Percentiles rank a stretch among this genome's conserved stretches.
phyloP scores from a whole-genome alignment of 352 stramenopile genomes.

The Peronospora farinosa region DNA sequence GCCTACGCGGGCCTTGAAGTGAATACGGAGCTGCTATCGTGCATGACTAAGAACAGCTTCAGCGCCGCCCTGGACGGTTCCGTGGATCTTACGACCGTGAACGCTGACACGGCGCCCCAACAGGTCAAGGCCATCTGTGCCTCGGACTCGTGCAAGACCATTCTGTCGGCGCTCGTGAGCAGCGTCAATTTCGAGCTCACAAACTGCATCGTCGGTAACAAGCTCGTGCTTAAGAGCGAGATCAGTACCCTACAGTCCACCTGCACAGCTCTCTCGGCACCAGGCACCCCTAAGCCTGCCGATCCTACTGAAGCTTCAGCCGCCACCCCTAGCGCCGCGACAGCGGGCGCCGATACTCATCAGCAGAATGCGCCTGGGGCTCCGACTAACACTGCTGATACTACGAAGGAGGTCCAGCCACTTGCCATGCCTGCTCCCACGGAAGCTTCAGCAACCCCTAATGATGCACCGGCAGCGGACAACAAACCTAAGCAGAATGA shows the following conservation, averaged over 20 bases:
- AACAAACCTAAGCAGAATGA: slow-evolving; percentile 14
- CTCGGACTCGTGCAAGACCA: slow-evolving; percentile 35
- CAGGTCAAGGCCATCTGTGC: slow-evolving; percentile 40
- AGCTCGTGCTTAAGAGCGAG: slow-evolving; percentile 44
- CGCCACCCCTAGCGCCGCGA: not conserved
- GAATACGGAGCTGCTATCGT: slow-evolving; percentile 42
- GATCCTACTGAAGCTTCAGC: slow-evolving; percentile 5
- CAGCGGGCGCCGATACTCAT: too few relatives aligned
- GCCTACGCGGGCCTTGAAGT: slow-evolving; percentile 48
- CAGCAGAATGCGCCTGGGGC: too few relatives aligned
- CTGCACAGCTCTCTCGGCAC: slow-evolving; percentile 27
- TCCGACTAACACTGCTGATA: too few relatives aligned
- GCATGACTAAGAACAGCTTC: slow-evolving; percentile 46
- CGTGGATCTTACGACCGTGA: slow-evolving; percentile 35
- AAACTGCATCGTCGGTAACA: slow-evolving; percentile 50
- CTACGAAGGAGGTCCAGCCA: too few relatives aligned
- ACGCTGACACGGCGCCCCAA: slow-evolving; percentile 29
- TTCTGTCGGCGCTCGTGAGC: slow-evolving; percentile 36
- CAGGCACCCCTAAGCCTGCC: not conserved
- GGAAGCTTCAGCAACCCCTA: not conserved
- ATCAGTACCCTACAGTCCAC: slow-evolving; percentile 37
- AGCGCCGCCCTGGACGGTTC: slow-evolving; percentile 40
- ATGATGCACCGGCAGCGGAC: not conserved
- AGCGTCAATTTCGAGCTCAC: slow-evolving; percentile 47
- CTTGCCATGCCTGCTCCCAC: slow-evolving; percentile 5